These are phyloP conservation scores for Alternaria sp. DNA, from an alignment of 2,329 filamentous ascomycete genomes.

Conservation along the genomic window DNA sequence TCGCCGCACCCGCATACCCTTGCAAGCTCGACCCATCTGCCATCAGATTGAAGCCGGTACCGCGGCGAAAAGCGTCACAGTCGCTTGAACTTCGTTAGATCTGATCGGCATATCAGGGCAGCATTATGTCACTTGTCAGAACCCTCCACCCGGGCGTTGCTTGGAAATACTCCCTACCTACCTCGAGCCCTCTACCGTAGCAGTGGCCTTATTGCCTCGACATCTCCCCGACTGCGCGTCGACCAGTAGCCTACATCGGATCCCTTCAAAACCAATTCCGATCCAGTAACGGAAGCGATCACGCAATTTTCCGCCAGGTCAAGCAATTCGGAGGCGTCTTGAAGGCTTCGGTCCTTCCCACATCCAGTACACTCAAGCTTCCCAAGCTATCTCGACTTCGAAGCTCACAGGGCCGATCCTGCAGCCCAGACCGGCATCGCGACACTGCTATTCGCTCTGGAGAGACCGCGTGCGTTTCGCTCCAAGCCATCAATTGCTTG, in stretches of 20 bases:
- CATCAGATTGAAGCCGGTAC: conserved; percentile 22
- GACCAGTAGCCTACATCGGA: conserved; percentile 3
- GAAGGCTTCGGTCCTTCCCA: conserved; percentile 26
- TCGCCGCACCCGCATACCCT: conserved; percentile 34
- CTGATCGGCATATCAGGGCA: conserved; percentile 23
- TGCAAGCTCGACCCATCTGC: conserved; percentile 27
- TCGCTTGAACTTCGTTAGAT: conserved; percentile 9
- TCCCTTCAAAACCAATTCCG: conserved; percentile 1
- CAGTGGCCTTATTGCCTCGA: conserved; percentile 9
- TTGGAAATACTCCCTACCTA: conserved; percentile 12
- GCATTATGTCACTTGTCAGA: conserved; percentile 38
- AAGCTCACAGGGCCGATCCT: conserved; percentile 16
- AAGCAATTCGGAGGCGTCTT: conserved; percentile 34
- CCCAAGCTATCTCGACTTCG: conserved; percentile 15
- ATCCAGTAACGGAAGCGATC: conserved; percentile 19
- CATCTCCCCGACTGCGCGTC: conserved; percentile 9
- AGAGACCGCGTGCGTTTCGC: conserved; percentile 2
- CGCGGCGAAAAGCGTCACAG: conserved; percentile 23
- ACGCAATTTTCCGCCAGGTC: conserved; percentile 38
- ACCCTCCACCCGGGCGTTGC: conserved; percentile 11
- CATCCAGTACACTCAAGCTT: conserved; percentile 16
- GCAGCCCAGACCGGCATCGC: not conserved
- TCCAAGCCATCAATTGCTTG: conserved; percentile 15
- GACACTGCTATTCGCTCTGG: conserved; percentile 5
- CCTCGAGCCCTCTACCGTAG: not conserved